A percentile compares a stretch with the other conserved stretches of the same genome.
Conservation (phyloP, 306 rosid species). For the Astragalus membranaceus region DNA sequence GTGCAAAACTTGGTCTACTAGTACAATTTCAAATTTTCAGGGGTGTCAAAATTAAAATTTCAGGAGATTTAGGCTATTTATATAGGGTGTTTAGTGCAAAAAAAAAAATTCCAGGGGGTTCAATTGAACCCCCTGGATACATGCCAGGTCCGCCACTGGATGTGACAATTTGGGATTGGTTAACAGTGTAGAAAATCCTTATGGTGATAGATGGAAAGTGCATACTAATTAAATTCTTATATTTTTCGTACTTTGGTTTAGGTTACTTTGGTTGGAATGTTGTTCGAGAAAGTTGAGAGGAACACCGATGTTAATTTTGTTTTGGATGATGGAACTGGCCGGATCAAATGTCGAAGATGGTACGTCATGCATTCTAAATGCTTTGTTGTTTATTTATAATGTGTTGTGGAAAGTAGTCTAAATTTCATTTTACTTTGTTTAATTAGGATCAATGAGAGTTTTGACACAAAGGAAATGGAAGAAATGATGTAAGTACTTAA, state of each 20-base stretch:
- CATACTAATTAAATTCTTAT: too few relatives aligned
- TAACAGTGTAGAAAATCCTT: too few relatives aligned
- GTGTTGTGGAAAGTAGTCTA: background rate
- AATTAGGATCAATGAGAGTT: constrained; percentile 66
- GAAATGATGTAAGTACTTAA: constrained; percentile 52
- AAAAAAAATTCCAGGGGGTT: too few relatives aligned
- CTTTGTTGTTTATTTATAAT: background rate
- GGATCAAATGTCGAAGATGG: constrained; percentile 85
- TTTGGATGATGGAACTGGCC: constrained; percentile 89
- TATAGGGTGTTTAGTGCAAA: too few relatives aligned
- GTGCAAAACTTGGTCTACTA: too few relatives aligned
- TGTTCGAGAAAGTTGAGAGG: constrained; percentile 67
- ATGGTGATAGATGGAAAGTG: too few relatives aligned
- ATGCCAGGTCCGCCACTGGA: too few relatives aligned
- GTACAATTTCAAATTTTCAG: too few relatives aligned
- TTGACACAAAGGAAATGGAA: constrained; percentile 74
- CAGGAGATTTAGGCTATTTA: too few relatives aligned
- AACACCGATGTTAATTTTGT: constrained; percentile 58
- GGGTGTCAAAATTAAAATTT: too few relatives aligned
- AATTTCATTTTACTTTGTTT: constrained; percentile 7
- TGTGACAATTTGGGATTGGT: too few relatives aligned
- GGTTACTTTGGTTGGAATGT: constrained; percentile 56
- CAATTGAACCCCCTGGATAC: too few relatives aligned
- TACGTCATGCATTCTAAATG: constrained; percentile 14
- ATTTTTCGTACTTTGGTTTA: constrained; percentile 3